Base-by-base conservation (phyloP, 2,329 filamentous ascomycete species). In the Raffaelea deltoideospora region DNA sequence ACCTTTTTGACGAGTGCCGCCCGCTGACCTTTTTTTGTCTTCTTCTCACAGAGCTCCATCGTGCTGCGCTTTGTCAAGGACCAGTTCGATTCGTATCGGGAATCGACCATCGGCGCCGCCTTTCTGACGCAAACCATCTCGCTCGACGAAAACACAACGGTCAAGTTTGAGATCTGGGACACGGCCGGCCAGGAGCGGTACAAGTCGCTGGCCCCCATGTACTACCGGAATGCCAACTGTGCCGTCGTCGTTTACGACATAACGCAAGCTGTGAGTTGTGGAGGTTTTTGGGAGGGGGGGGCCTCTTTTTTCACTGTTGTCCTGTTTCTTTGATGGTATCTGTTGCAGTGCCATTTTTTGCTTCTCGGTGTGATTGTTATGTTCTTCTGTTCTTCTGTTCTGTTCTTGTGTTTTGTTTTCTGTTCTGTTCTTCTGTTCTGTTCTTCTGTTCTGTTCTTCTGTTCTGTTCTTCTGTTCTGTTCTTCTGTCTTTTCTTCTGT, bases 131-230 rank as follows among this genome's bases (percentile, higher is more conserved):
- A 98, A 64, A 98, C 90, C 49, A 95, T 98, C 58, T 88, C 88
- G 40, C 80, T 98, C 60, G 88, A 96, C 58, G 90, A 96, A 56
- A 90, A 77, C 61, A 96, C 90, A 41, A 98, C 90, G 39, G 88
- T 98, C 62, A 98, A 98, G 69, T 98, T 98, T 55, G 90, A 98
- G 64, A 98, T 98, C 56, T 98, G 90, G 87, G 87, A 95, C 62
- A 98, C 90, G 10, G 90, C 90, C 45, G 90, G 90, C 45, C 90
- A 98, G 65, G 90, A 98, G 64, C 77, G 92, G 54, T 98, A 96
- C 73, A 96, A 96, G 70, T 96, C 90, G 11, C 70, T 98, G 47
- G 90, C 90, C 24, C 90, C 90, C 51, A 98, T 98, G 90, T 98
- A 98, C 69, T 98, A 98, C 66, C 72, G 92, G 51, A 98, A 98